Evolutionary conservation across 2,329 filamentous ascomycete genomes (phyloP).

Genomic region (Mariannaea sp.): DNA sequence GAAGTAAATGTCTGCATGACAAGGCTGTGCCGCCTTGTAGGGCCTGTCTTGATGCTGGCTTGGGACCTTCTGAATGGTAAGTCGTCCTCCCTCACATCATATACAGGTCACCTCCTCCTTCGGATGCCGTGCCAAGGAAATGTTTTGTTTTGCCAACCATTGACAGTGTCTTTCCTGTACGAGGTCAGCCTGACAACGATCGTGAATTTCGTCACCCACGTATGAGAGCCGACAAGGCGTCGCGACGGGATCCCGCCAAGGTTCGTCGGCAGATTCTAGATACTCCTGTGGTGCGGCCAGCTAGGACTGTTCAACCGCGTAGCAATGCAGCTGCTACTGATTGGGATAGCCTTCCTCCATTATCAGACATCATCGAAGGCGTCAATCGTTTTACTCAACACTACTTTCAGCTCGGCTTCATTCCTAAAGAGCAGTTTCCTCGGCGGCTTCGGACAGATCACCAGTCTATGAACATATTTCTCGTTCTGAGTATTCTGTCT

Average conservation of each 20-base stretch:
- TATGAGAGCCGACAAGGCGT: constrained; percentile 52
- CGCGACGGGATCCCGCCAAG: constrained; percentile 47
- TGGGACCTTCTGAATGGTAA: constrained; percentile 56
- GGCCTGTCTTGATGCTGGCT: constrained; percentile 56
- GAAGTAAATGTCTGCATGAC: constrained; percentile 60
- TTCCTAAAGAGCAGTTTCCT: constrained; percentile 58
- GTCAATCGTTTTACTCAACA: constrained; percentile 58
- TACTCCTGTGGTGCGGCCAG: constrained; percentile 26
- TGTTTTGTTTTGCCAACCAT: constrained; percentile 12
- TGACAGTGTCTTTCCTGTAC: constrained; percentile 55
- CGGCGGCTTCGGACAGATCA: constrained; percentile 52
- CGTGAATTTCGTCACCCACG: constrained; percentile 62
- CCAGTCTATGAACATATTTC: constrained; percentile 57
- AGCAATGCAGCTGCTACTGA: constrained; percentile 38
- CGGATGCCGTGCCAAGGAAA: background rate
- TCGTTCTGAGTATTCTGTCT: constrained; percentile 60
- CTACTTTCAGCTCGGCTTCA: constrained; percentile 65
- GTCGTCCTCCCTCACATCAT: constrained; percentile 18
- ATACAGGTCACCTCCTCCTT: background rate
- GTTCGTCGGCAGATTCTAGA: constrained; percentile 43
- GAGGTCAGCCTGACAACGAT: constrained; percentile 59
- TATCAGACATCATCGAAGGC: constrained; percentile 56
- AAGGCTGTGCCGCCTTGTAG: constrained; percentile 56
- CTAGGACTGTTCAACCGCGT: background rate
- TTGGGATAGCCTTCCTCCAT: constrained; percentile 56